Conservation (phyloP, 2,329 filamentous ascomycete species). For the Teratosphaeria zuluensis region DNA sequence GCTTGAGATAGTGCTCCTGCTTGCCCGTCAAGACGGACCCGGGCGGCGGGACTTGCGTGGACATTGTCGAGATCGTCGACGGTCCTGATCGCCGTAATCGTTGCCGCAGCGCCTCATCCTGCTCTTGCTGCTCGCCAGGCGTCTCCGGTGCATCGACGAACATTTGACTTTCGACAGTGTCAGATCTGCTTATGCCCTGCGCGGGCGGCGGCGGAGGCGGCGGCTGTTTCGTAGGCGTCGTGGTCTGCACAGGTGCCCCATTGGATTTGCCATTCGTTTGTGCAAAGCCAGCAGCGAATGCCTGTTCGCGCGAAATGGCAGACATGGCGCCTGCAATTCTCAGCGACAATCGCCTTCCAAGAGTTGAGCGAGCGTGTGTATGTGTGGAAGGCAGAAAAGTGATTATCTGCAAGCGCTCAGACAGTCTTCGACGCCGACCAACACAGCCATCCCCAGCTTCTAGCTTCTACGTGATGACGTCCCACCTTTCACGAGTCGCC, state of each 20-base stretch:
- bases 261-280: constrained; percentile 1
- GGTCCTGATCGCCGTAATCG: constrained; percentile 15
- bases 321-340: background rate
- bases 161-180: constrained; percentile 20
- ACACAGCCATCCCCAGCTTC: background rate
- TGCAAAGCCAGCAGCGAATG: background rate
- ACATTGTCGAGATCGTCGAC: constrained; percentile 28
- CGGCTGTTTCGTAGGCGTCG: background rate
- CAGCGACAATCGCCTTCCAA: background rate
- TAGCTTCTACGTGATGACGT: background rate
- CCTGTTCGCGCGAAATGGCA: background rate
- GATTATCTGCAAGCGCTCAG: background rate
- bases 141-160: constrained; percentile 23
- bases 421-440: background rate
- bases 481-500: background rate
- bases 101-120: constrained; percentile 9
- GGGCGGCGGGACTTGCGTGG: constrained; percentile 36
- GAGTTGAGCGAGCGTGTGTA: background rate
- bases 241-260: constrained; percentile 4
- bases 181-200: constrained; percentile 4
- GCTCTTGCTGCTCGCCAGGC: constrained; percentile 1
- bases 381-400: background rate
- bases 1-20: constrained; percentile 97
- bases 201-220: background rate
- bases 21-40: constrained; percentile 73